phyloP scores from a whole-genome alignment of 2,329 filamentous ascomycete genomes.

The Rutstroemia sp. region DNA sequence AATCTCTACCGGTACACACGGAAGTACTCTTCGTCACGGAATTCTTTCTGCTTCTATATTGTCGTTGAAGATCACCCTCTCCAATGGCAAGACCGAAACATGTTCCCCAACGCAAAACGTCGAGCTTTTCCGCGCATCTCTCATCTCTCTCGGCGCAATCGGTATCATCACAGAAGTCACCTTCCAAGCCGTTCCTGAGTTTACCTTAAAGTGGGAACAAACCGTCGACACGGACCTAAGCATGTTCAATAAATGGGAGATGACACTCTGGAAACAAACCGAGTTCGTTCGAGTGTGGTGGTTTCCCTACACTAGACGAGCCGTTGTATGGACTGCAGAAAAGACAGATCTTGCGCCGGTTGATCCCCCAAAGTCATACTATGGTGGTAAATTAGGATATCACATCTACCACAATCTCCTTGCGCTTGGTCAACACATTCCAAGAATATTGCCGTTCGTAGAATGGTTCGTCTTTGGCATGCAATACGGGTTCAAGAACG shows the following conservation, averaged over 20 bases:
- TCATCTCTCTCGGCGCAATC: conserved; percentile 81
- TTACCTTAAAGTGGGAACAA: conserved; percentile 83
- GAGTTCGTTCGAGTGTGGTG: conserved; percentile 97
- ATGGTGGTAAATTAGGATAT: conserved; percentile 75
- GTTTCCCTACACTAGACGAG: conserved; percentile 85
- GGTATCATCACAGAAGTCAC: conserved; percentile 89
- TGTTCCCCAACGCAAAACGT: conserved; percentile 62
- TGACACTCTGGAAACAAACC: conserved; percentile 69
- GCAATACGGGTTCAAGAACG: conserved; percentile 85
- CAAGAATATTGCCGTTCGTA: conserved; percentile 74
- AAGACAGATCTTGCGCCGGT: conserved; percentile 56
- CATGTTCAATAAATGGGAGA: conserved; percentile 65
- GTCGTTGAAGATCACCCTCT: conserved; percentile 70
- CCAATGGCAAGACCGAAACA: conserved; percentile 64
- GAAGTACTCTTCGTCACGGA: conserved; percentile 76
- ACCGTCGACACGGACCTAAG: conserved; percentile 62
- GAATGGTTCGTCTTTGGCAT: conserved; percentile 97
- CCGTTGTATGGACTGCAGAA: conserved; percentile 84
- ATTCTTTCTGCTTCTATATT: conserved; percentile 73
- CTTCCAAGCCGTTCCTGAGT: conserved; percentile 70
- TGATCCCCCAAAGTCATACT: conserved; percentile 60
- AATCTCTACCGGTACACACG: conserved; percentile 89
- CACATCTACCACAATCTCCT: conserved; percentile 89
- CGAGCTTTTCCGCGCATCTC: conserved; percentile 79
- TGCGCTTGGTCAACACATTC: conserved; percentile 69